Evolutionary conservation across 257 asterid genomes (phyloP).

Genomic region (Plantago major): DNA sequence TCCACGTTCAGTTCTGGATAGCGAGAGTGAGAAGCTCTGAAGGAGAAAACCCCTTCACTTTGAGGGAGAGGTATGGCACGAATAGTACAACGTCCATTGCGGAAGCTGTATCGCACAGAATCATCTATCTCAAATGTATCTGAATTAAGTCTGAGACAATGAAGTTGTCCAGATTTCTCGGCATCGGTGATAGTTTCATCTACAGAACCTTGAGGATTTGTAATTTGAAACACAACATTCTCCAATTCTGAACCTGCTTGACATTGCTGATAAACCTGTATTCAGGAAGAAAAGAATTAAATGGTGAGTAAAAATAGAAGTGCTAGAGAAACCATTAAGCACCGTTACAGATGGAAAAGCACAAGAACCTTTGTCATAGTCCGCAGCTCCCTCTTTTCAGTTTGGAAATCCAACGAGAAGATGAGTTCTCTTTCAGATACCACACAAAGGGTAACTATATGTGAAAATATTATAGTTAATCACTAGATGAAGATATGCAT

Average conservation of each 20-base stretch:
- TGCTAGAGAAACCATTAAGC: no score
- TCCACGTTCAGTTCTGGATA: constrained; percentile 42
- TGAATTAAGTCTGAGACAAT: constrained; percentile 42
- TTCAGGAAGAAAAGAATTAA: constrained; percentile 8
- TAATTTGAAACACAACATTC: constrained; percentile 46
- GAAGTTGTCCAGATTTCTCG: constrained; percentile 44
- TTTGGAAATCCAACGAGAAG: constrained; percentile 30
- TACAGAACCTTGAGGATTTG: constrained; percentile 42
- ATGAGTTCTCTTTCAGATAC: constrained; percentile 21
- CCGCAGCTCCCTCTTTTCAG: constrained; percentile 44
- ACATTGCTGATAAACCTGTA: constrained; percentile 43
- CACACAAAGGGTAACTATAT: constrained; percentile 43
- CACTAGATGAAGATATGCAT: background rate
- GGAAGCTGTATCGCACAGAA: constrained; percentile 41
- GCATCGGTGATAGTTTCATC: constrained; percentile 46
- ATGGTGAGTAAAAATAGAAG: background rate
- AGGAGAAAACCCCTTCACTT: constrained; percentile 35
- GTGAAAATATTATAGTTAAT: constrained; percentile 2
- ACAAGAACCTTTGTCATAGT: constrained; percentile 35
- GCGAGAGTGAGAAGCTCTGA: constrained; percentile 51
- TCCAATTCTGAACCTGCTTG: constrained; percentile 51
- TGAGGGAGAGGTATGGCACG: constrained; percentile 50
- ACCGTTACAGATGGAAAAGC: background rate
- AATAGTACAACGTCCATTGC: constrained; percentile 46
- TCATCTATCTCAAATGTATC: constrained; percentile 37